These are phyloP conservation scores for Russula ochroleuca DNA, from an alignment of 768 basidiomycete genomes.

Conservation along the genomic window DNA sequence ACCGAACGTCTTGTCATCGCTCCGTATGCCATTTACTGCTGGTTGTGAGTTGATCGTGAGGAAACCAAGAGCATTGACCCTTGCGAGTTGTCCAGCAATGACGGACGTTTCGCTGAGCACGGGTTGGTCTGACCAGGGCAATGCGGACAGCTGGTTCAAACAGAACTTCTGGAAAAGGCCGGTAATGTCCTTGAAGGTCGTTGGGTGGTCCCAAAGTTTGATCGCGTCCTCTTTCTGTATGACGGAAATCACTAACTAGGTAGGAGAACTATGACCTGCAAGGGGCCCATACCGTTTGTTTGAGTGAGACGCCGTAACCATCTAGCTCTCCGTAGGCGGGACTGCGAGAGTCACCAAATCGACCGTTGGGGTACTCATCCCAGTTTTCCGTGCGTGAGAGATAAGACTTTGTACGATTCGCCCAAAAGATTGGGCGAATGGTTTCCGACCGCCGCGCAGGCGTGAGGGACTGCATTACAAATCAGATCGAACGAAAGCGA, in stretches of 20 bases:
- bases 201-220: constrained; percentile 84
- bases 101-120: constrained; percentile 77
- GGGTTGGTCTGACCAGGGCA: constrained; percentile 95
- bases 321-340: constrained; percentile 98
- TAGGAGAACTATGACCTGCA: neutral
- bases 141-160: constrained; percentile 58
- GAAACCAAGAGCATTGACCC: constrained; percentile 89
- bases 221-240: constrained; percentile 79
- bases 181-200: constrained; percentile 57
- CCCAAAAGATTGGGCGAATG: constrained; percentile 99
- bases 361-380: constrained; percentile 99
- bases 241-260: constrained; percentile 3
- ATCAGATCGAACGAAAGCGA: constrained; percentile 22
- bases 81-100: constrained; percentile 73
- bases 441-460: constrained; percentile 86
- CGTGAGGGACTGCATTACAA: constrained; percentile 66
- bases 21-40: constrained; percentile 84
- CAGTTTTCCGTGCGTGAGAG: constrained; percentile 95
- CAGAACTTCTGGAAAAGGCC: constrained; percentile 85
- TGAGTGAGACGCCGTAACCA: constrained; percentile 91
- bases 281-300: constrained; percentile 62
- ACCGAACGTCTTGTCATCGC: constrained; percentile 80
- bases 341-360: constrained; percentile 95
- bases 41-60: constrained; percentile 97
- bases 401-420: constrained; percentile 93